These are phyloP conservation scores for Talaromyces amestolkiae DNA, from an alignment of 2,329 filamentous ascomycete genomes.

Conservation along the genomic window DNA sequence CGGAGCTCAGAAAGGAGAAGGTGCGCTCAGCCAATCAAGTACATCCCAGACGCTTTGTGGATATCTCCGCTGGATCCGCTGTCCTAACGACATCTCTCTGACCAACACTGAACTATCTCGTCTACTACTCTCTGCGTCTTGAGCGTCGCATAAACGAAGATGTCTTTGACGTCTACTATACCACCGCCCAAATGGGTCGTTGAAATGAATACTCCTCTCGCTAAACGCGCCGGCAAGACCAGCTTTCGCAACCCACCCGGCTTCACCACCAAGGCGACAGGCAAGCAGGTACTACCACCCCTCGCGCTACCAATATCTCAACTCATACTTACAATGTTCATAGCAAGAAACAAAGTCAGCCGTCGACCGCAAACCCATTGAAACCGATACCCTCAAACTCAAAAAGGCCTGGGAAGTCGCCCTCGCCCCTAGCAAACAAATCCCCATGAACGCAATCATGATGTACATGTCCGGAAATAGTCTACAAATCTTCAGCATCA, in stretches of 20 bases:
- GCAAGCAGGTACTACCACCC: conserved; percentile 55
- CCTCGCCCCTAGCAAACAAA: conserved; percentile 83
- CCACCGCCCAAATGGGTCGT: conserved; percentile 75
- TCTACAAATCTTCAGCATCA: conserved; percentile 98
- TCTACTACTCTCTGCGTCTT: background rate
- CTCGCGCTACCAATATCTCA: background rate
- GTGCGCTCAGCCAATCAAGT: background rate
- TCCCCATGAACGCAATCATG: conserved; percentile 98
- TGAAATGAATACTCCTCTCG: conserved; percentile 70
- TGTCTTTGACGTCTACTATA: conserved; percentile 34
- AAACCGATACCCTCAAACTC: conserved; percentile 93
- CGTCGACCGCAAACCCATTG: conserved; percentile 65
- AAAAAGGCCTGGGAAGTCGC: conserved; percentile 99
- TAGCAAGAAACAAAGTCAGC: conserved; percentile 33
- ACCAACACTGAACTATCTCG: background rate
- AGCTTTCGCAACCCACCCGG: conserved; percentile 83
- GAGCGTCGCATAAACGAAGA: conserved; percentile 7
- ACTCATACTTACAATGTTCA: conserved; percentile 2
- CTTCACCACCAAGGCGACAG: conserved; percentile 56
- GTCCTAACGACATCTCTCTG: background rate
- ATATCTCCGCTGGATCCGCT: conserved; percentile 6
- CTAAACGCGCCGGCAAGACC: conserved; percentile 62
- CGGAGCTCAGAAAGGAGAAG: conserved; percentile 9
- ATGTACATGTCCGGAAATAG: conserved; percentile 99
- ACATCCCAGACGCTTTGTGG: background rate